phyloP scores from a whole-genome alignment of 1,284 basidiomycete species.

The Moesziomyces globuligerus region DNA sequence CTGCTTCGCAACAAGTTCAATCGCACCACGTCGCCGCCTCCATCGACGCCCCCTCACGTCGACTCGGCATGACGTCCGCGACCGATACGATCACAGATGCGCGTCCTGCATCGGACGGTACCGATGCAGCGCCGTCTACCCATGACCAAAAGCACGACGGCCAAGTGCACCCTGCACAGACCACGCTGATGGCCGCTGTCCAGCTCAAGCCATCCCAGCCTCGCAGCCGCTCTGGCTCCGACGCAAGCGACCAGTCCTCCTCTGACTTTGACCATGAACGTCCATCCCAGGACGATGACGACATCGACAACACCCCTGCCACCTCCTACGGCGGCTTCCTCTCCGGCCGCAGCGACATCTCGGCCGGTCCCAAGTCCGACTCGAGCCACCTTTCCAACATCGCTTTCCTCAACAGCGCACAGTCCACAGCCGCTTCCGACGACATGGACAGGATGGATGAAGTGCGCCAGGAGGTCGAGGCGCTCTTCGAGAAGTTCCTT shows the following conservation, averaged over 20 bases:
- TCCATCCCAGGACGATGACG: conserved; percentile 38
- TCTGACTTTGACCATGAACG: conserved; percentile 35
- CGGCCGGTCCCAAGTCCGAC: conserved; percentile 21
- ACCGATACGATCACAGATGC: neutral
- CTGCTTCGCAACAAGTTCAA: conserved; percentile 5
- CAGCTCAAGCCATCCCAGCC: conserved; percentile 22
- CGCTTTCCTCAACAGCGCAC: conserved; percentile 17
- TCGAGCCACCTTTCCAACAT: conserved; percentile 24
- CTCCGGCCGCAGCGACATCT: conserved; percentile 22
- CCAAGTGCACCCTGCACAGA: neutral
- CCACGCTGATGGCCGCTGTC: conserved; percentile 23
- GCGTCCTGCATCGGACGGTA: neutral
- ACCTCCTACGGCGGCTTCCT: conserved; percentile 40
- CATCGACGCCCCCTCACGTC: neutral
- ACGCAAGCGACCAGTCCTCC: conserved; percentile 31
- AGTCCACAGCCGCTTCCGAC: conserved; percentile 19
- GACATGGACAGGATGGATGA: conserved; percentile 30
- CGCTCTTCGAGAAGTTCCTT: conserved; percentile 39
- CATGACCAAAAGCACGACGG: neutral
- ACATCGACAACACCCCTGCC: conserved; percentile 46
- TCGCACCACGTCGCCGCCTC: neutral
- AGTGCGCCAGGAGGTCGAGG: conserved; percentile 26
- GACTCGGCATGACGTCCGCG: conserved; percentile 10
- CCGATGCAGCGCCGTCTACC: neutral
- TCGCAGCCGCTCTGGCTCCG: conserved; percentile 27